Evolutionary conservation across 225 moss, liverwort and hornwort species (phyloP), one percentile per base, ranked within the genome.

Genomic region (Anthoceros angustus): DNA sequence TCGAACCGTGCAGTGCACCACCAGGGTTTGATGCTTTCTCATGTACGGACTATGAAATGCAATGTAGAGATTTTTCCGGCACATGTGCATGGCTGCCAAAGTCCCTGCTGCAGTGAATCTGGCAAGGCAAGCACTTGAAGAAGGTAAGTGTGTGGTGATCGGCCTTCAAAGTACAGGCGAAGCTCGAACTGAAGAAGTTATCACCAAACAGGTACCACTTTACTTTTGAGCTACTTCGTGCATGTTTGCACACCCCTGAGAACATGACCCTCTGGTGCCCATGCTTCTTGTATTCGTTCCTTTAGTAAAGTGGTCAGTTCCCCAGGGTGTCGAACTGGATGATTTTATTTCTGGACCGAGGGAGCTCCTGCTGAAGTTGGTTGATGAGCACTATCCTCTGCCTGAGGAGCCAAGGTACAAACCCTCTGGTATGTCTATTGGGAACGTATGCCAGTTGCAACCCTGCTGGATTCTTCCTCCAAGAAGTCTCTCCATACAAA

Each of bases 311-410:
- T 7, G 7, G 0, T 23, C 23, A 18, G 5, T 1, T 64, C 61
- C 79, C 68, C 80, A 90, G 90, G 95, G 98, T 68, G 86, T 85
- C 62, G 98, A 98, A 77, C 87, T 98, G 60, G 98, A 98, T 78
- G 98, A 98, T 83, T 98, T 98, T 65, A 87, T 98, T 68, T 98
- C 98, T 74, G 98, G 98, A 66, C 98, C 98, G 64, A 81, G 98
- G 67, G 98, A 98, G 68, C 76, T 92, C 66, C 87, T 98, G 63
- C 77, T 98, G 72, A 98, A 98, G 78, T 89, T 98, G 72, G 85
- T 92, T 25, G 98, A 98, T 69, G 98, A 92, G 61, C 86, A 98
- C 69, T 98, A 92, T 84, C 98, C 98, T 74, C 89, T 98, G 72
- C 92, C 98, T 66, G 74, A 74, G 64, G 79, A 84, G 71, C 82